Evolutionary conservation across 192 early-diverging fungal species (phyloP), one percentile per base, ranked within the genome.

Genomic region (Linnemannia zychae): DNA sequence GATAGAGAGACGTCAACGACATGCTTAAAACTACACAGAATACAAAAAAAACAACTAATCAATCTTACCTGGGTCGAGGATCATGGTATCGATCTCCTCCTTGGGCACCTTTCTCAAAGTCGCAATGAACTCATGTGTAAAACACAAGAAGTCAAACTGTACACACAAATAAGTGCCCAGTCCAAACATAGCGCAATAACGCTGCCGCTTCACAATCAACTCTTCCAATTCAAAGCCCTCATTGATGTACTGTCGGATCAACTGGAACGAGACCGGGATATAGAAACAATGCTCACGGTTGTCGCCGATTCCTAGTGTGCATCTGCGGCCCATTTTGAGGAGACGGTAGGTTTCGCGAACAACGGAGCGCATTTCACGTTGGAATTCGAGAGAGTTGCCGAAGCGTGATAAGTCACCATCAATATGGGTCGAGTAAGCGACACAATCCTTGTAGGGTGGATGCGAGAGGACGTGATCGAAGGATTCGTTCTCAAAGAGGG

Each of bases 361-460:
- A 13, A 97, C 96, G 57, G 91, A 88, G 4, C 76, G 87, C 93
- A 97, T 97, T 83, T 98, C 94, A 15, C 78, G 78, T 66, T 91
- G 90, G 68, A 98, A 98, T 57, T 96, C 95, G 0, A 90, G 86
- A 11, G 93, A 88, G 17, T 95, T 96, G 17, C 94, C 93, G 76
- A 94, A 96, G 37, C 95, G 86, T 0, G 94, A 95, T 60, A 98
- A 87, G 52, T 98, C 97, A 40, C 97, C 97, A 7, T 95, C 96
- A 67, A 98, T 95, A 78, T 96, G 93, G 7, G 94, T 91, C 68
- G 95, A 96, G 82, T 96, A 96, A 7, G 93, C 89, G 1, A 97
- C 95, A 76, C 96, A 97, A 81, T 98, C 96, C 86, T 98, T 98
- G 87, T 98, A 98, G 6, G 97, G 97, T 57, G 97, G 97, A 75